Base-by-base conservation (phyloP, 2,329 filamentous ascomycete species). In the Exophiala lecanii-corni region DNA sequence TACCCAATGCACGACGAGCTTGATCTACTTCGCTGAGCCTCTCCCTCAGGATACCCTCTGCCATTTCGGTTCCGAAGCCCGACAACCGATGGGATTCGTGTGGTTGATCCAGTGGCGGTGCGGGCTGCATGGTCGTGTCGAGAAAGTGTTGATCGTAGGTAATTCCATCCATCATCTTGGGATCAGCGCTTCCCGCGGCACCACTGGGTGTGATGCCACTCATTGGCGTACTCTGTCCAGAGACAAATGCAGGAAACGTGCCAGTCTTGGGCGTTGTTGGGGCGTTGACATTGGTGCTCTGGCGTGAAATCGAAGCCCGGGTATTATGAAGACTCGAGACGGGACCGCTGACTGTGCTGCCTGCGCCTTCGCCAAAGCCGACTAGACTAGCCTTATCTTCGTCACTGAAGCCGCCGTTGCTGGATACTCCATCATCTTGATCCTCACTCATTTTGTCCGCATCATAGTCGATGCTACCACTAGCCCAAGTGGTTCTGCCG, bases 291-390 rank as follows among this genome's bases (percentile, higher is more conserved):
- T 57, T 60, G 5, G 63, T 63, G 2, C 62, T 62, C 38, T 57
- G 53, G 7, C 65, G 58, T 34, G 61, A 64, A 17, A 63, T 47
- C 19, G 49, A 37, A 9, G 52, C 47, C 25, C 56, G 70, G 63
- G 36, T 75, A 62, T 47, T 75, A 39, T 49, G 43, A 67, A 62
- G 77, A 70, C 66, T 85, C 76, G 59, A 85, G 20, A 72, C 84
- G 28, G 86, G 86, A 0, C 88, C 88, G 47, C 82, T 87, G 44
- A 89, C 82, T 4, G 88, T 88, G 62, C 84, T 88, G 55, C 84
- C 86, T 7, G 91, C 89, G 23, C 89, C 91, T 63, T 96, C 89
- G 37, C 91, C 91, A 56, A 96, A 96, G 0, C 85, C 91, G 7
- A 96, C 91, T 4, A 96, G 73, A 50, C 84, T 91, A 2, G 83